These are phyloP conservation scores for Teratosphaeria gauchensis DNA, from an alignment of 2,329 filamentous ascomycete genomes.

Conservation along the genomic window DNA sequence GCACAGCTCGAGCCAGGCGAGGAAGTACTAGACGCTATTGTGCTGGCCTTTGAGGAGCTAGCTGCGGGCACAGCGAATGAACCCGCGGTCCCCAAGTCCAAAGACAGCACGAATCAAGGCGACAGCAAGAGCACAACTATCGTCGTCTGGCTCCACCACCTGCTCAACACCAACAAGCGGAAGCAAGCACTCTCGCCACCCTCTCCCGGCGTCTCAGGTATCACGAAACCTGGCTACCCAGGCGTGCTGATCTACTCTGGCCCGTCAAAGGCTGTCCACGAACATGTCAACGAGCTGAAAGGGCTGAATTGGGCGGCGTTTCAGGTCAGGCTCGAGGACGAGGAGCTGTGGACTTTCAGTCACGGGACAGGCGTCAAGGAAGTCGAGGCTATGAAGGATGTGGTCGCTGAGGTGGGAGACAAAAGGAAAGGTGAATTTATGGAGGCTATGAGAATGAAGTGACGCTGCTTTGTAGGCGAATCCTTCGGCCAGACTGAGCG, in stretches of 20 bases:
- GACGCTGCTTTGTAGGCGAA: not conserved
- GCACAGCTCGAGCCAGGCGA: constrained; percentile 24
- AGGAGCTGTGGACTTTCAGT: constrained; percentile 30
- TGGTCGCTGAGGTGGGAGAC: constrained; percentile 28
- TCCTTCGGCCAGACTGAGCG: too few relatives aligned
- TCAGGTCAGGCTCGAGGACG: constrained; percentile 33
- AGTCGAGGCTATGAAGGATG: constrained; percentile 36
- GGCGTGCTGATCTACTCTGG: constrained; percentile 37
- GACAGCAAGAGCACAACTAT: constrained; percentile 24
- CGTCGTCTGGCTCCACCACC: constrained; percentile 38
- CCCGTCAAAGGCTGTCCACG: constrained; percentile 26
- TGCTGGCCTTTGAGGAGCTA: constrained; percentile 29
- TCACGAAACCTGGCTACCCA: constrained; percentile 39
- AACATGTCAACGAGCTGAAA: constrained; percentile 35
- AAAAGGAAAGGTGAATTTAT: constrained; percentile 20
- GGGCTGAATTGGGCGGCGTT: constrained; percentile 38
- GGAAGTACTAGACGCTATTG: constrained; percentile 34
- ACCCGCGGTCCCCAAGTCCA: not conserved
- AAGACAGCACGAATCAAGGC: not conserved
- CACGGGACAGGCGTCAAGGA: constrained; percentile 33
- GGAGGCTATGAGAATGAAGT: constrained; percentile 27
- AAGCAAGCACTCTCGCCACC: constrained; percentile 33
- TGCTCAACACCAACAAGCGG: constrained; percentile 37
- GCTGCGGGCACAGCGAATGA: constrained; percentile 2
- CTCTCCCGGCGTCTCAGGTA: constrained; percentile 25